Evolutionary conservation across 2,329 filamentous ascomycete genomes (phyloP), one percentile per base, ranked within the genome.

Genomic region (Colletotrichum spinosum): DNA sequence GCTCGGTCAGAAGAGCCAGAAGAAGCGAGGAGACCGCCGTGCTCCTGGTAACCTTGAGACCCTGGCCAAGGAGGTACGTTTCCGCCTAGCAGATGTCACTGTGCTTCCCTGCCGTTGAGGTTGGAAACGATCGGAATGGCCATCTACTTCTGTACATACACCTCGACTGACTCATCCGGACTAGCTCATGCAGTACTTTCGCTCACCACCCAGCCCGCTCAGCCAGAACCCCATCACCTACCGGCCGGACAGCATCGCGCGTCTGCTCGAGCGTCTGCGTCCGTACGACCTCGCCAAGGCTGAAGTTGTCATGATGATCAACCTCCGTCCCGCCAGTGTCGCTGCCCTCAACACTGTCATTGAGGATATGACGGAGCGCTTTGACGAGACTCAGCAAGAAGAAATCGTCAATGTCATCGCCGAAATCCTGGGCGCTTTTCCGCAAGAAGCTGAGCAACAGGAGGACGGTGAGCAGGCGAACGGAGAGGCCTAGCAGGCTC

Each of bases 281-380:
- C 80, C 79, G 1, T 90, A 84, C 74, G 82, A 87, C 50, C 81
- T 92, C 60, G 86, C 86, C 76, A 92, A 92, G 79, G 87, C 87
- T 58, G 90, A 92, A 76, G 78, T 90, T 59, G 79, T 92, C 72
- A 90, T 90, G 86, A 85, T 92, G 52, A 74, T 91, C 70, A 92
- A 92, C 73, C 77, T 90, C 48, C 83, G 89, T 10, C 90, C 90
- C 0, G 80, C 81, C 25, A 85, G 81, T 35, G 79, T 83, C 37
- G 83, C 84, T 4, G 83, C 84, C 50, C 79, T 92, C 69, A 89
- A 89, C 71, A 86, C 86, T 13, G 81, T 90, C 54, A 80, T 92
- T 39, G 88, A 92, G 75, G 88, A 92, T 69, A 86, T 90, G 80
- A 81, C 85, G 61, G 80, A 82, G 41, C 84, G 90, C 8, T 89